Evolutionary conservation across 148 eudicot genomes (phyloP), one percentile per base, ranked within the genome.

Genomic region (Amaranthus palmeri): DNA sequence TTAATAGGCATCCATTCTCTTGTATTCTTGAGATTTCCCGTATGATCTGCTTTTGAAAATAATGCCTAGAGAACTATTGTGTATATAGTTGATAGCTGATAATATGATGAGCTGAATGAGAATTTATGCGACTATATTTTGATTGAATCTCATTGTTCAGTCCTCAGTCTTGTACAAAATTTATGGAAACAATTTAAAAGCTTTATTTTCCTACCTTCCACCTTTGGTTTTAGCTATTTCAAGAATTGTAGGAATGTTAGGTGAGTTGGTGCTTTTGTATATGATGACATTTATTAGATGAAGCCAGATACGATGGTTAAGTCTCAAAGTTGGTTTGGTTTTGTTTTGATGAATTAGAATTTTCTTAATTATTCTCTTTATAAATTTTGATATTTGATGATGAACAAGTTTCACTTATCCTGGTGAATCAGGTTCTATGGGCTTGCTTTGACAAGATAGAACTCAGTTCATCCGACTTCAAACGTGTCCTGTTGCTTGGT

Each of bases 391-490:
- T 14, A 50, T 17, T 55, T 67, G 48, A 66, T 56, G 15, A 53
- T 45, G 55, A 46, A 62, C 55, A 47, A 71, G 17, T 12, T 48
- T 62, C 14, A 14, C 15, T 67, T 48, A 72, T 54, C 10, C 54
- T 74, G 73, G 47, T 46, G 40, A 72, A 79, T 74, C 96, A 95
- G 98, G 98, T 95, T 15, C 57, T 90, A 63, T 95, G 97, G 96
- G 88, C 93, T 78, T 88, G 96, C 84, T 95, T 95, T 70, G 98
- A 95, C 84, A 85, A 75, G 83, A 77, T 95, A 81, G 96, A 95
- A 67, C 87, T 89, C 65, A 77, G 87, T 80, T 80, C 89, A 18
- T 68, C 91, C 77, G 69, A 62, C 50, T 68, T 78, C 71, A 89
- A 85, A 80, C 89, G 70, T 56, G 88, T 95, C 74, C 90, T 95